A percentile compares a stretch with the other conserved stretches of the same genome.
Evolutionary conservation across 139 green algal genomes (phyloP).

Genomic region (Nannochloris sp.): DNA sequence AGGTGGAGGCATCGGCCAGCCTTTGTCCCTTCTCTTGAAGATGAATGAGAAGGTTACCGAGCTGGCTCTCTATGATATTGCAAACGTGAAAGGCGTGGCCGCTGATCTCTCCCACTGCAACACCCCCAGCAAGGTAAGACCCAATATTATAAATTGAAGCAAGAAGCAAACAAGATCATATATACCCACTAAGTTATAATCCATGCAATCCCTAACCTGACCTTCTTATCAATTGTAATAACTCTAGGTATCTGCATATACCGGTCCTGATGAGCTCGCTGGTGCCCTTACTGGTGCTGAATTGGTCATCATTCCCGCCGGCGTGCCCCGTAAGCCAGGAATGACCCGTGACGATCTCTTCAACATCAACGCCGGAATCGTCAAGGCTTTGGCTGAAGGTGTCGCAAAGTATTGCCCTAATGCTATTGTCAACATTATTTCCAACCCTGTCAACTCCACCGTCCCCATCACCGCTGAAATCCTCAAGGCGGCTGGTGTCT

Average conservation of each 20-base stretch:
- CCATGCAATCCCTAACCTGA: neutral
- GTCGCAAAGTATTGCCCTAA: conserved; percentile 67
- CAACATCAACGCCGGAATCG: conserved; percentile 98
- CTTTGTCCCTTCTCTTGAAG: conserved; percentile 90
- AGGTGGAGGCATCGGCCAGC: conserved; percentile 94
- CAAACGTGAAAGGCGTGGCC: conserved; percentile 77
- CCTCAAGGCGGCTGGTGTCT: conserved; percentile 74
- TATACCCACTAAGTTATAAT: too few species aligned
- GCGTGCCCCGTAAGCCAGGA: conserved; percentile 92
- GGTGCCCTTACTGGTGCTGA: conserved; percentile 73
- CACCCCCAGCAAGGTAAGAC: conserved; percentile 64
- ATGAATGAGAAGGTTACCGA: conserved; percentile 49
- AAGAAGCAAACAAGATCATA: neutral
- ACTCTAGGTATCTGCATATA: conserved; percentile 55
- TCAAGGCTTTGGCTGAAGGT: conserved; percentile 74
- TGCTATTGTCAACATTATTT: conserved; percentile 70
- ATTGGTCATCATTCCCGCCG: conserved; percentile 94
- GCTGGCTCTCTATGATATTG: conserved; percentile 91
- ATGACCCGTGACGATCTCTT: conserved; percentile 99
- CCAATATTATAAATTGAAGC: too few species aligned
- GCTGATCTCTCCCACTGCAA: conserved; percentile 92
- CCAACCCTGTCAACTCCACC: conserved; percentile 98
- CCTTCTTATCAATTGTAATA: neutral
- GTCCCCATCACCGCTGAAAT: conserved; percentile 95
- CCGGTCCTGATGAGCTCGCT: conserved; percentile 70